Conservation (phyloP, 2,329 filamentous ascomycete genomes). For the Zopfia rhizophila region DNA sequence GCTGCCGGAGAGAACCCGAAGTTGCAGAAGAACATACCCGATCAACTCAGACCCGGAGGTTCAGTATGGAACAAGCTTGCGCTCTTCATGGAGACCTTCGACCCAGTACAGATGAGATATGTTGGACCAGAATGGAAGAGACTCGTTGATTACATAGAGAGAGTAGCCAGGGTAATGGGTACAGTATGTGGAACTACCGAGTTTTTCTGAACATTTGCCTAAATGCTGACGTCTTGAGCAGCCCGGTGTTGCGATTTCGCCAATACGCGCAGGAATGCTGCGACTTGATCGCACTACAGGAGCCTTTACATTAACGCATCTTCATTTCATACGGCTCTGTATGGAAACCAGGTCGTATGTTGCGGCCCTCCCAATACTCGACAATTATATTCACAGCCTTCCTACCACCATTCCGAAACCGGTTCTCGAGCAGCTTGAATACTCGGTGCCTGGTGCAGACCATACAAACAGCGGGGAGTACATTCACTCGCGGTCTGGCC, state of each 20-base stretch:
- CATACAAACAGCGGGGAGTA: conserved; percentile 62
- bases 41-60: conserved; percentile 56
- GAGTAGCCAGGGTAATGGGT: conserved; percentile 41
- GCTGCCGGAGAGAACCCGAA: conserved; percentile 45
- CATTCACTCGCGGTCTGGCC: conserved; percentile 68
- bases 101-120: conserved; percentile 66
- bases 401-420: conserved; percentile 56
- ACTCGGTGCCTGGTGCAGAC: conserved; percentile 53
- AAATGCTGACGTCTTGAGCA: conserved; percentile 27
- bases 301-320: conserved; percentile 73
- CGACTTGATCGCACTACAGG: conserved; percentile 73
- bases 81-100: conserved; percentile 60
- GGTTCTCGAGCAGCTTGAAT: conserved; percentile 47
- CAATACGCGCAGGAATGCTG: conserved; percentile 65
- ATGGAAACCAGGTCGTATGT: conserved; percentile 63
- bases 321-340: conserved; percentile 68
- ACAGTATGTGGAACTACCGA: conserved; percentile 36
- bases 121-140: conserved; percentile 59
- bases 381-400: conserved; percentile 73
- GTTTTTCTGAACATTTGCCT: not conserved
- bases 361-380: conserved; percentile 69
- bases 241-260: conserved; percentile 49
- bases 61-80: conserved; percentile 62
- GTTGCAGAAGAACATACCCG: conserved; percentile 45
- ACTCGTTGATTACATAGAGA: conserved; percentile 55